A percentile compares a stretch with the other conserved stretches of the same genome.
Conservation (phyloP, 2,329 filamentous ascomycete species). For the Spiromastix sp. region DNA sequence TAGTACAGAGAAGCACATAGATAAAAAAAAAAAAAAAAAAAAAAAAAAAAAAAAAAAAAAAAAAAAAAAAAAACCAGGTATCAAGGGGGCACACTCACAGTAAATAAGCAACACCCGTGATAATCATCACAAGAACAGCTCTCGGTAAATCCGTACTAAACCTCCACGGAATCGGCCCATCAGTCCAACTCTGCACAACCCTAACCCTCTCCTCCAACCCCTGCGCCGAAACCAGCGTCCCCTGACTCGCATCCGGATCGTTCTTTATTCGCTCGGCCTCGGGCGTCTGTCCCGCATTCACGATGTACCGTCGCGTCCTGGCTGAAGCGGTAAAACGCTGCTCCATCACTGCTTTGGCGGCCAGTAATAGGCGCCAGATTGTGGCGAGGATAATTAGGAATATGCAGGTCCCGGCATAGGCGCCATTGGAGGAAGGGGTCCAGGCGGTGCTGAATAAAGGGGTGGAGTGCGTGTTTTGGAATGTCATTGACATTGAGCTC, state of each 20-base stretch:
- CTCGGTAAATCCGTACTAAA: slow-evolving; percentile 69
- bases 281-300: slow-evolving; percentile 54
- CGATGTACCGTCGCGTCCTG: slow-evolving; percentile 64
- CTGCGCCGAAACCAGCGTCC: slow-evolving; percentile 58
- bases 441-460: slow-evolving; percentile 59
- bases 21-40: not conserved
- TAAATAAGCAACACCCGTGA: slow-evolving; percentile 71
- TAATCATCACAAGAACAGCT: slow-evolving; percentile 58
- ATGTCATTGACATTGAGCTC: slow-evolving; percentile 29
- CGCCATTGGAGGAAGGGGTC: slow-evolving; percentile 59
- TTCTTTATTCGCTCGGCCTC: slow-evolving; percentile 49
- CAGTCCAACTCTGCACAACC: slow-evolving; percentile 52
- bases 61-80: slow-evolving; percentile 1
- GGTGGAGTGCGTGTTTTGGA: slow-evolving; percentile 44
- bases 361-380: slow-evolving; percentile 59
- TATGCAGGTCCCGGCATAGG: slow-evolving; percentile 83
- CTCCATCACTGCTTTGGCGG: slow-evolving; percentile 52
- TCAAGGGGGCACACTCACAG: slow-evolving; percentile 54
- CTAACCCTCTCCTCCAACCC: slow-evolving; percentile 73
- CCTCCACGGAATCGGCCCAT: slow-evolving; percentile 58
- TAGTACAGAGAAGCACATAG: slow-evolving; percentile 9
- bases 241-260: slow-evolving; percentile 53
- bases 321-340: slow-evolving; percentile 60
- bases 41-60: not conserved
- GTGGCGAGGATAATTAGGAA: slow-evolving; percentile 72